These are phyloP conservation scores for Rostrohypoxylon terebratum DNA, from an alignment of 495 filamentous ascomycete genomes.

Conservation along the genomic window DNA sequence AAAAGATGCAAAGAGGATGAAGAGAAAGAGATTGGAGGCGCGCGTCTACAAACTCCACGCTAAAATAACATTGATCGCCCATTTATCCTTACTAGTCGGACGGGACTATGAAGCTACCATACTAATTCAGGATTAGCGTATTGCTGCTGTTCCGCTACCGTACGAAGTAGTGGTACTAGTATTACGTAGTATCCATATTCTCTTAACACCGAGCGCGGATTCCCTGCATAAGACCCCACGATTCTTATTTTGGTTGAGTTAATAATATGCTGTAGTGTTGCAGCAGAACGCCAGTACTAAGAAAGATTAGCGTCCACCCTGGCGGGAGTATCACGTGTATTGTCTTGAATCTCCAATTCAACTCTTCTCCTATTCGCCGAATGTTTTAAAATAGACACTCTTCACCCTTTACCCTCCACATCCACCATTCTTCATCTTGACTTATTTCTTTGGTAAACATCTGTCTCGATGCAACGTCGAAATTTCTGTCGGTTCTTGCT, in stretches of 20 bases:
- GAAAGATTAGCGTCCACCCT: slow-evolving; percentile 11
- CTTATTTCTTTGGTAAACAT: slow-evolving; percentile 23
- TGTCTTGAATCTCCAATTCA: slow-evolving; percentile 24
- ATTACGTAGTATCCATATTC: no score
- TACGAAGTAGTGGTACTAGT: no score
- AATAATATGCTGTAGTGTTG: no score
- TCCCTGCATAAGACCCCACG: slow-evolving; percentile 13
- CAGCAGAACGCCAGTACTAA: no score
- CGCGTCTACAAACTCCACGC: slow-evolving; percentile 45
- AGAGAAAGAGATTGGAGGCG: slow-evolving; percentile 43
- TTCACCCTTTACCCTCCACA: no score
- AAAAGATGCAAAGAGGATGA: neutral
- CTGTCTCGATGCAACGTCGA: slow-evolving; percentile 26
- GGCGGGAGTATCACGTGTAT: slow-evolving; percentile 44
- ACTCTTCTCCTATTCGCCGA: slow-evolving; percentile 27
- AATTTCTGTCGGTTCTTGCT: slow-evolving; percentile 2
- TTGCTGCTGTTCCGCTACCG: no score
- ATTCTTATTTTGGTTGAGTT: slow-evolving; percentile 23
- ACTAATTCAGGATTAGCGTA: neutral
- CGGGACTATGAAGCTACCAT: slow-evolving; percentile 1
- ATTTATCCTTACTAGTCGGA: neutral
- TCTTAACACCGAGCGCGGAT: slow-evolving; percentile 4
- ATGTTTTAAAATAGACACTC: slow-evolving; percentile 29
- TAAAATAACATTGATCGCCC: slow-evolving; percentile 36
- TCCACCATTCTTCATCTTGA: no score